A percentile compares a stretch with the other conserved stretches of the same genome.
These are phyloP conservation scores for Tricholoma terreum DNA, from an alignment of 768 basidiomycete species.

Conservation along the genomic window DNA sequence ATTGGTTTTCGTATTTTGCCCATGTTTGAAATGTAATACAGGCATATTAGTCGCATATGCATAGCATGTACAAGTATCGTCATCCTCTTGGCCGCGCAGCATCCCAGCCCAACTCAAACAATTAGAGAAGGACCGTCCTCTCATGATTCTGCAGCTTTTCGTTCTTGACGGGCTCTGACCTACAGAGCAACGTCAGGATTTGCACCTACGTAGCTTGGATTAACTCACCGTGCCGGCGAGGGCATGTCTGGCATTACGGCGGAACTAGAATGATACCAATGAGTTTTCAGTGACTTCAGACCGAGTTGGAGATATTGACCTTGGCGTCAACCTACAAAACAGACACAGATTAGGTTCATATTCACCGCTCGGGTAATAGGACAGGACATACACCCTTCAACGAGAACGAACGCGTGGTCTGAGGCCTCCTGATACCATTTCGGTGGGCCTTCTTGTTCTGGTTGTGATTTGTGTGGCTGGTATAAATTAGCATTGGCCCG, in stretches of 20 bases:
- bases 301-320: slow-evolving; percentile 37
- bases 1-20: slow-evolving; percentile 14
- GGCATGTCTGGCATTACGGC: slow-evolving; percentile 75
- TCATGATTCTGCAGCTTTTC: slow-evolving; percentile 45
- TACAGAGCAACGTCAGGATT: slow-evolving; percentile 24
- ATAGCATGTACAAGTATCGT: slow-evolving; percentile 12
- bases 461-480: slow-evolving; percentile 91
- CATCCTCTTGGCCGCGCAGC: slow-evolving; percentile 5
- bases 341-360: slow-evolving; percentile 3
- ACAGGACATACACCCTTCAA: slow-evolving; percentile 81
- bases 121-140: slow-evolving; percentile 12
- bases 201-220: background rate
- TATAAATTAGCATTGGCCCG: background rate
- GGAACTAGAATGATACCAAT: slow-evolving; percentile 54
- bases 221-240: slow-evolving; percentile 68
- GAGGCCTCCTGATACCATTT: slow-evolving; percentile 92
- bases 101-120: slow-evolving; percentile 9
- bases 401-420: slow-evolving; percentile 69
- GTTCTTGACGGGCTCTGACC: slow-evolving; percentile 66
- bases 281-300: background rate
- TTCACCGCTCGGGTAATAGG: background rate
- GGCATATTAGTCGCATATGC: slow-evolving; percentile 14
- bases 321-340: slow-evolving; percentile 69
- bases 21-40: slow-evolving; percentile 14
- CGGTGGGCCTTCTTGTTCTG: slow-evolving; percentile 96